A percentile compares a stretch with the other conserved stretches of the same genome.
phyloP scores from a whole-genome alignment of 2,329 filamentous ascomycete genomes.

The Elsinoe fawcettii region DNA sequence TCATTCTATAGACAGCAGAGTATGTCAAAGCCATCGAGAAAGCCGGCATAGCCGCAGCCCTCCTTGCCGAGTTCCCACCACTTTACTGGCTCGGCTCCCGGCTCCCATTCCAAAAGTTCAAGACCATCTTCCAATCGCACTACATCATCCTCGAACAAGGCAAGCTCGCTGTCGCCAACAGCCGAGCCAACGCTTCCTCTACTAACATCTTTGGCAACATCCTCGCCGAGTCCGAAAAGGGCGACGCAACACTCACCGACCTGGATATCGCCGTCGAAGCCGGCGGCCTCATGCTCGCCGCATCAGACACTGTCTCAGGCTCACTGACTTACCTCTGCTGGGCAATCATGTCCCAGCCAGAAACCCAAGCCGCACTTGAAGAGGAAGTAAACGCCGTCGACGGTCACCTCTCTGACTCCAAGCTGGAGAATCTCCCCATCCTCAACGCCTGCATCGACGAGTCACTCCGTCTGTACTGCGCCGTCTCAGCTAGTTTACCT shows the following conservation, averaged over 20 bases:
- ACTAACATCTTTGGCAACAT: too few relatives aligned
- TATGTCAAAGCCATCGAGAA: constrained; percentile 28
- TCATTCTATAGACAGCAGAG: constrained; percentile 20
- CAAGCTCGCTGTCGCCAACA: too few relatives aligned
- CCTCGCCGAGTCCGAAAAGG: too few relatives aligned
- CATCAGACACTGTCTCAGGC: background rate
- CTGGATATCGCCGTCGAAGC: background rate
- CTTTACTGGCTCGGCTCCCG: constrained; percentile 21
- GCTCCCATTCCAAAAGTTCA: constrained; percentile 19
- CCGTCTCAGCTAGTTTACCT: background rate
- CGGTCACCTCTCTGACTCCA: background rate
- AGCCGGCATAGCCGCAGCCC: constrained; percentile 26
- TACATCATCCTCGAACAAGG: too few relatives aligned
- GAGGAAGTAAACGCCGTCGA: background rate
- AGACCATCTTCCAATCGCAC: constrained; percentile 22
- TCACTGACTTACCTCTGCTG: background rate
- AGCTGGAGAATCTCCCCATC: background rate
- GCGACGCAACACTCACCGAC: background rate
- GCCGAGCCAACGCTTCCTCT: too few relatives aligned
- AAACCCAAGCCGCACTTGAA: background rate
- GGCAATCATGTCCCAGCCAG: too few relatives aligned
- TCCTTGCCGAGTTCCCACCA: constrained; percentile 29
- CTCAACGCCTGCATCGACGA: background rate
- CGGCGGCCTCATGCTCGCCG: background rate
- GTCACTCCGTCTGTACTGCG: background rate